Conservation (phyloP, 768 basidiomycete genomes). For the Tricholoma sp. region DNA sequence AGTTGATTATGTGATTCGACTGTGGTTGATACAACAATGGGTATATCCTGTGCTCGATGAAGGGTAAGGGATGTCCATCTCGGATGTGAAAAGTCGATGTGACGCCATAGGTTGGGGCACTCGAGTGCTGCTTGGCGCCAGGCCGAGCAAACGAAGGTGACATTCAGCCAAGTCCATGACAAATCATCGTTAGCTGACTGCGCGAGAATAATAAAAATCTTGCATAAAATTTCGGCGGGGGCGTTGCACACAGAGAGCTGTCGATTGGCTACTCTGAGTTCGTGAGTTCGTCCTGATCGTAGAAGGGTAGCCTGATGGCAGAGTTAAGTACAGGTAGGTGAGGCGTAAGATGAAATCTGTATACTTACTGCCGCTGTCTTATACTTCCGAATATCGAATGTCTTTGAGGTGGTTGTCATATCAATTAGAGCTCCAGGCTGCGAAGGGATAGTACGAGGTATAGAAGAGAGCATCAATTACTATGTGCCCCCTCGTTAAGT, state of each 20-base stretch:
- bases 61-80: slow-evolving; percentile 26
- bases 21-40: slow-evolving; percentile 26
- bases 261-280: slow-evolving; percentile 11
- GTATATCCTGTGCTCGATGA: slow-evolving; percentile 25
- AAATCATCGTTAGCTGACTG: slow-evolving; percentile 12
- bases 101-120: slow-evolving; percentile 28
- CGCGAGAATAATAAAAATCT: slow-evolving; percentile 26
- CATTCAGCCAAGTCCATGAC: slow-evolving; percentile 30
- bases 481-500: background rate
- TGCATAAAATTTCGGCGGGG: slow-evolving; percentile 23
- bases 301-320: slow-evolving; percentile 10
- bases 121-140: slow-evolving; percentile 31
- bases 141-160: slow-evolving; percentile 31
- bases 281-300: slow-evolving; percentile 8
- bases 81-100: slow-evolving; percentile 35
- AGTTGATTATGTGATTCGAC: slow-evolving; percentile 26
- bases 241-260: slow-evolving; percentile 13
- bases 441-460: background rate
- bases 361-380: slow-evolving; percentile 13
- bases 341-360: background rate
- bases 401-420: slow-evolving; percentile 1
- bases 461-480: background rate
- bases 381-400: slow-evolving; percentile 15
- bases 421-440: slow-evolving; percentile 1
- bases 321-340: background rate